Conservation (phyloP, 768 basidiomycete genomes). For the Amanita muscaria region DNA sequence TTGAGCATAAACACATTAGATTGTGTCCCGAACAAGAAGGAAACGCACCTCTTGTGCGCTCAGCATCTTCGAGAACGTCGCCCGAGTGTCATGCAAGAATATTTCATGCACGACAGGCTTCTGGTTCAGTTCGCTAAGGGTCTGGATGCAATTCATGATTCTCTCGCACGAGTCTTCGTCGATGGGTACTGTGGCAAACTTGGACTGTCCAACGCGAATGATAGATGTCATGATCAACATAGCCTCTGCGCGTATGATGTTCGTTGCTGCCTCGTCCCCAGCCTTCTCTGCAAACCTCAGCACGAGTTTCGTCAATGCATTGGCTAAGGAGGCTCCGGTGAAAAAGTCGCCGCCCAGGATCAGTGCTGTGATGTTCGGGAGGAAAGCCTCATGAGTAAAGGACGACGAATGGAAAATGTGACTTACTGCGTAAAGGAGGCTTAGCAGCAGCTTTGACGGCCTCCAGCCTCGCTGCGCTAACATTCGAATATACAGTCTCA, state of each 20-base stretch:
- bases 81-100: conserved; percentile 81
- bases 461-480: conserved; percentile 57
- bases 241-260: conserved; percentile 82
- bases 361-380: conserved; percentile 43
- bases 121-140: conserved; percentile 70
- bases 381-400: background rate
- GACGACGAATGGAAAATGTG: background rate
- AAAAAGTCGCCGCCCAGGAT: conserved; percentile 96
- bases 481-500: conserved; percentile 77
- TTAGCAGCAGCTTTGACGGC: conserved; percentile 82
- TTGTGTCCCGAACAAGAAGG: background rate
- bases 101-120: conserved; percentile 53
- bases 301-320: conserved; percentile 85
- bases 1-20: background rate
- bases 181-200: conserved; percentile 88
- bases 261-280: conserved; percentile 38
- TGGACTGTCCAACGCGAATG: conserved; percentile 95
- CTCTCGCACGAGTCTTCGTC: conserved; percentile 98
- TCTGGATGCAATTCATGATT: conserved; percentile 92
- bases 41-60: conserved; percentile 74
- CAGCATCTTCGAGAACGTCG: conserved; percentile 94
- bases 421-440: conserved; percentile 77
- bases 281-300: conserved; percentile 61
- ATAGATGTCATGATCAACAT: conserved; percentile 98
- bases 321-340: conserved; percentile 86